These are phyloP conservation scores for Alternaria arbusti DNA, from an alignment of 2,329 filamentous ascomycete genomes.

Conservation along the genomic window DNA sequence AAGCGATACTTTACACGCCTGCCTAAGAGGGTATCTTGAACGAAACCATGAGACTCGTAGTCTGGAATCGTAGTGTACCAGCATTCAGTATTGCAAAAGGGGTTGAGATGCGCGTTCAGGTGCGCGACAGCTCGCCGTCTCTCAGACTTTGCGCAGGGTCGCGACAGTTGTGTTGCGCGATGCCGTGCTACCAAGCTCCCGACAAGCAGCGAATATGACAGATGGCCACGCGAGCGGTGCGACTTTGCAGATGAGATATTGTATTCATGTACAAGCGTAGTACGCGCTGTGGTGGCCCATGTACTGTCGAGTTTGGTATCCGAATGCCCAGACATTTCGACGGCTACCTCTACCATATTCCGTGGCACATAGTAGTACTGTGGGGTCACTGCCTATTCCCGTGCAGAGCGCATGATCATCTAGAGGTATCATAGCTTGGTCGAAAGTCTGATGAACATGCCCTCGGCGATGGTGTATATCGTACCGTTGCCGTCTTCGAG, in stretches of 20 bases:
- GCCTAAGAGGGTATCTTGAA: background rate
- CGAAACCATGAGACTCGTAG: background rate
- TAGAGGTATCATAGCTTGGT: conserved; percentile 26
- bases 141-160: background rate
- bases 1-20: background rate
- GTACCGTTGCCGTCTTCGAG: conserved; percentile 58
- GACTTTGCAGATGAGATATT: background rate
- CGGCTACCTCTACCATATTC: background rate
- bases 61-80: background rate
- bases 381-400: background rate
- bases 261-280: background rate
- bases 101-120: background rate
- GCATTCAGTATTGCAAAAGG: background rate
- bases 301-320: background rate
- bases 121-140: background rate
- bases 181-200: background rate
- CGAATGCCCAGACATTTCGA: background rate
- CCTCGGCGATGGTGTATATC: conserved; percentile 60
- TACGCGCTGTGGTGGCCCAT: background rate
- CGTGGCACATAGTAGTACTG: background rate
- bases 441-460: conserved; percentile 55
- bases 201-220: conserved; percentile 1
- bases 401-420: background rate
- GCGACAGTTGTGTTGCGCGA: background rate
- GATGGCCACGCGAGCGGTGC: conserved; percentile 7